Conservation (phyloP, 2,329 filamentous ascomycete species). For the Chrysoporthe austroafricana region DNA sequence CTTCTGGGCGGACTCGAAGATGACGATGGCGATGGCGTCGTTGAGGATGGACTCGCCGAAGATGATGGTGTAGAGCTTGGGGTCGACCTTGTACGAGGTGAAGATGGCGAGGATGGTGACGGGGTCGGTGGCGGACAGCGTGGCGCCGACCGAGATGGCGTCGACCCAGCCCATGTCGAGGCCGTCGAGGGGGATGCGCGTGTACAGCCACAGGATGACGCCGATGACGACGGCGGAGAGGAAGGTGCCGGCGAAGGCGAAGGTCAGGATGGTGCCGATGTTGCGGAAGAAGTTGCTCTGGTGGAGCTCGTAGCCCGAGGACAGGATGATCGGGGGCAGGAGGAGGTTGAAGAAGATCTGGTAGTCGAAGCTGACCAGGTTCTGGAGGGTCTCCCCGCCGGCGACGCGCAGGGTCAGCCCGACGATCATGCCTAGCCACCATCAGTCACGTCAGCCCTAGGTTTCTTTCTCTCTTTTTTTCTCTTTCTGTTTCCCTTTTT, state of each 20-base stretch:
- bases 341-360: constrained; percentile 99
- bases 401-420: constrained; percentile 85
- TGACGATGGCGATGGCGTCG: constrained; percentile 96
- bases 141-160: constrained; percentile 94
- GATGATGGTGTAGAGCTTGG: constrained; percentile 97
- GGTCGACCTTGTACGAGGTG: constrained; percentile 98
- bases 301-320: constrained; percentile 95
- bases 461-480: not conserved
- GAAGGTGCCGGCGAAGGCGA: constrained; percentile 96
- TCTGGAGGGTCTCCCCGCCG: constrained; percentile 81
- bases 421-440: constrained; percentile 83
- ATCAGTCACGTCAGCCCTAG: constrained; percentile 10
- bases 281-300: constrained; percentile 99
- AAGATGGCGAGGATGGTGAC: constrained; percentile 98
- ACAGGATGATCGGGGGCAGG: constrained; percentile 96
- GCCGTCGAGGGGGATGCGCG: constrained; percentile 81
- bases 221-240: constrained; percentile 96
- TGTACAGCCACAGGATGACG: constrained; percentile 86
- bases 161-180: constrained; percentile 90
- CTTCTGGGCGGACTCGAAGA: constrained; percentile 96
- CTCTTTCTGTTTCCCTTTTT: not conserved
- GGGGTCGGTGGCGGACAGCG: constrained; percentile 93
- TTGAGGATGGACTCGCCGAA: constrained; percentile 98
- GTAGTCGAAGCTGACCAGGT: constrained; percentile 94
- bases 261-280: constrained; percentile 95